Evolutionary conservation across 1,139 yeast genomes (phyloP).

Genomic region (Hyphopichia fennica): DNA sequence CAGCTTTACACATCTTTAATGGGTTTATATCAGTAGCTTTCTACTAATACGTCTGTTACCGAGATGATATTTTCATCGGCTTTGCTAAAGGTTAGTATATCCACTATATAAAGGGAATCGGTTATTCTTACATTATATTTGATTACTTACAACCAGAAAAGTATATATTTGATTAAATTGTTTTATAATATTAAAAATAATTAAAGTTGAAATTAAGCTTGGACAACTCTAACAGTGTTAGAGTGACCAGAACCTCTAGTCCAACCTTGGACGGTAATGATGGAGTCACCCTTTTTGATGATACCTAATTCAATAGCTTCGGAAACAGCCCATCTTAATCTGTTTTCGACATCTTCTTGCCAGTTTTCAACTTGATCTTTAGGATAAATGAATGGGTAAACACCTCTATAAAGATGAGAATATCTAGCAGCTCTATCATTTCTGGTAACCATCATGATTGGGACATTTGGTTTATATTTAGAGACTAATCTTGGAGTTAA

Average conservation of each 20-base stretch:
- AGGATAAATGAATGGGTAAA: constrained; percentile 88
- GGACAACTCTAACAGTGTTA: constrained; percentile 85
- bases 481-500: constrained; percentile 93
- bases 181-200: neutral
- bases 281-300: constrained; percentile 82
- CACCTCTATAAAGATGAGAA: constrained; percentile 97
- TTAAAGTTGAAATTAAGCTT: constrained; percentile 31
- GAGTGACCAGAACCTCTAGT: constrained; percentile 99
- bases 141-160: no score
- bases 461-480: constrained; percentile 96
- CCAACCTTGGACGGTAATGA: constrained; percentile 98
- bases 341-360: constrained; percentile 95
- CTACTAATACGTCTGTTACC: no score
- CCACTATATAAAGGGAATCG: no score
- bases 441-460: constrained; percentile 98
- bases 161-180: neutral
- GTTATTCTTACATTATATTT: no score
- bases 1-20: no score
- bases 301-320: constrained; percentile 89
- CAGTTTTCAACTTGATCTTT: constrained; percentile 74
- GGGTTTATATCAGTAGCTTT: no score
- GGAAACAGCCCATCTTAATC: constrained; percentile 91
- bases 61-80: no score
- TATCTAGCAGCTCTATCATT: constrained; percentile 90
- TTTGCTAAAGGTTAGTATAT: no score